Conservation (phyloP, 345 rosid species). For the Syzygium aqueum region DNA sequence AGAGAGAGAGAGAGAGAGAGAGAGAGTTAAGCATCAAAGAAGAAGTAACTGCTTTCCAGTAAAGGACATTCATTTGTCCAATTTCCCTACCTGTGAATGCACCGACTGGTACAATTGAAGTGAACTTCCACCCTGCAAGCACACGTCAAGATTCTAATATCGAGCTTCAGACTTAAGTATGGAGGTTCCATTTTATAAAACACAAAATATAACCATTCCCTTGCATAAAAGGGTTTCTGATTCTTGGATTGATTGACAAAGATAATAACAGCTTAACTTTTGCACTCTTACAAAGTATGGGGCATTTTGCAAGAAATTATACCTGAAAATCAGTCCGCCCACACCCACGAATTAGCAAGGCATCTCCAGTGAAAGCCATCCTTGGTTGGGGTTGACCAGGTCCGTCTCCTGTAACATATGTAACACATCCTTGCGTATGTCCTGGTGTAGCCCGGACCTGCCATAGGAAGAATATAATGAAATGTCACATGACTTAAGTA, state of each 20-base stretch:
- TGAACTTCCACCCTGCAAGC: conserved; percentile 75
- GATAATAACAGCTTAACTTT: neutral
- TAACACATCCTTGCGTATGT: conserved; percentile 85
- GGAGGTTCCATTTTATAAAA: neutral
- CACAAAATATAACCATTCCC: neutral
- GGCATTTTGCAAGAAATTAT: neutral
- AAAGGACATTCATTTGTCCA: neutral
- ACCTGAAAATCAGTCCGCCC: conserved; percentile 99
- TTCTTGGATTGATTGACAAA: neutral
- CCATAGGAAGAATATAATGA: neutral
- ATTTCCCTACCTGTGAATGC: conserved; percentile 71
- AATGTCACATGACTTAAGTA: neutral
- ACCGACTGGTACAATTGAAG: conserved; percentile 74
- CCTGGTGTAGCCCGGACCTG: conserved; percentile 94
- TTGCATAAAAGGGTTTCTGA: neutral
- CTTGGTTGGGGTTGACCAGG: conserved; percentile 76
- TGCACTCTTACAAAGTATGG: neutral
- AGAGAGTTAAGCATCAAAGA: neutral
- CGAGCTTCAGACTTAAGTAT: neutral
- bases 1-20: neutral
- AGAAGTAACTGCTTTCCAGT: neutral
- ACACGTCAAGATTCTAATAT: neutral
- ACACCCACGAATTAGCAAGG: conserved; percentile 83
- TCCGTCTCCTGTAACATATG: conserved; percentile 87
- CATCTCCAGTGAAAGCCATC: conserved; percentile 97